Evolutionary conservation across 2,329 filamentous ascomycete species (phyloP).

Genomic region (Aspergillus pseudoglaucus): DNA sequence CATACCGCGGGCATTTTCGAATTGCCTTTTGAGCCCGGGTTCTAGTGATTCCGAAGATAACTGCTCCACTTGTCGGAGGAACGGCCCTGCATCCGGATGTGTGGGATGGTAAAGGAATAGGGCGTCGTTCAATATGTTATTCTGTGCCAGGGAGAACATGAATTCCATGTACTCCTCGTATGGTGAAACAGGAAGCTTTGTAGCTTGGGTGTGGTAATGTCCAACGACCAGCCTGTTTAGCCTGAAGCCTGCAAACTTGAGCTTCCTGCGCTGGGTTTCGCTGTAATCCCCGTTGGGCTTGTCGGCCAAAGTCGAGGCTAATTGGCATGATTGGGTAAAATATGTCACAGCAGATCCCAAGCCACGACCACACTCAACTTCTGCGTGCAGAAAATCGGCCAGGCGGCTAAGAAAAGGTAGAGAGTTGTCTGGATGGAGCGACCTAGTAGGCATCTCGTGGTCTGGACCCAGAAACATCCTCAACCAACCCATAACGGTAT

Average conservation of each 20-base stretch:
- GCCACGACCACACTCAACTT: constrained; percentile 27
- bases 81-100: constrained; percentile 24
- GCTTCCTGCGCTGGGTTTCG: constrained; percentile 10
- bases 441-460: constrained; percentile 17
- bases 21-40: constrained; percentile 13
- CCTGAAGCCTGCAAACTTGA: constrained; percentile 19
- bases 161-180: constrained; percentile 29
- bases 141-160: constrained; percentile 17
- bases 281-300: neutral
- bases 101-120: constrained; percentile 34
- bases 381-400: constrained; percentile 26
- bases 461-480: constrained; percentile 22
- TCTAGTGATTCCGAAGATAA: constrained; percentile 11
- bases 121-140: constrained; percentile 20
- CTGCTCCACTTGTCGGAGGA: constrained; percentile 20
- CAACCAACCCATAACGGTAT: constrained; percentile 30
- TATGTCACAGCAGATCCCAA: constrained; percentile 24
- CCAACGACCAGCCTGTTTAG: constrained; percentile 19
- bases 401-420: constrained; percentile 21
- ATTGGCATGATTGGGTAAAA: constrained; percentile 22
- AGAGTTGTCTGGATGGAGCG: neutral
- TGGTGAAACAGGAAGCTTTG: constrained; percentile 19
- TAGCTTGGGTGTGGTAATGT: constrained; percentile 11
- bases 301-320: constrained; percentile 11
- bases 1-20: constrained; percentile 17